Evolutionary conservation across 176 grass and related monocot species (phyloP).

Genomic region (Oryza glaberrima): DNA sequence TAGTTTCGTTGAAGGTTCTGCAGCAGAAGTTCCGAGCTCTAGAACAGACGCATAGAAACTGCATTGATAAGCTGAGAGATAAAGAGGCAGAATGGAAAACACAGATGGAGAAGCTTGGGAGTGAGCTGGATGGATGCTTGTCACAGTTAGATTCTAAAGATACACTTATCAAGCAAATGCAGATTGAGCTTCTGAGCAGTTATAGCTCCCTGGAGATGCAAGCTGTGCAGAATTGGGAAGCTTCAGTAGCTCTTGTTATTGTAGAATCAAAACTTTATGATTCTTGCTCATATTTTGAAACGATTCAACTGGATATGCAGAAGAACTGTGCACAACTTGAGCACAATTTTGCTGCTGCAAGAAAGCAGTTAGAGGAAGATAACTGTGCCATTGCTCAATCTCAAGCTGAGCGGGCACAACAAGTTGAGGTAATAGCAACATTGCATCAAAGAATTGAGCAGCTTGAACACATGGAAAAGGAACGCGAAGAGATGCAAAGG

Average conservation of each 20-base stretch:
- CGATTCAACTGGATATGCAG: slow-evolving; percentile 45
- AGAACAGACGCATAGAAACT: slow-evolving; percentile 66
- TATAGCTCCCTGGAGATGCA: slow-evolving; percentile 48
- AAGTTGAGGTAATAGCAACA: slow-evolving; percentile 38
- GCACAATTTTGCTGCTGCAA: slow-evolving; percentile 35
- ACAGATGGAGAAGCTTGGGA: slow-evolving; percentile 60
- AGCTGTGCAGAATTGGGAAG: slow-evolving; percentile 56
- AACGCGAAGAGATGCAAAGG: slow-evolving; percentile 47
- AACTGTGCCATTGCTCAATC: slow-evolving; percentile 44
- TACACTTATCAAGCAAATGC: slow-evolving; percentile 44
- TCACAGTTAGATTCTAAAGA: slow-evolving; percentile 56
- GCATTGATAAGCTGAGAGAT: slow-evolving; percentile 61
- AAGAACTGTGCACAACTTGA: slow-evolving; percentile 37
- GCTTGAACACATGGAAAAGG: slow-evolving; percentile 53
- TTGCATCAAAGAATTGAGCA: slow-evolving; percentile 52
- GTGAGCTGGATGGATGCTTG: slow-evolving; percentile 58
- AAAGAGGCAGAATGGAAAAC: slow-evolving; percentile 62
- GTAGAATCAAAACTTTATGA: slow-evolving; percentile 49
- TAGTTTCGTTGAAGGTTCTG: slow-evolving; percentile 45
- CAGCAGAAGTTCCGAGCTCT: slow-evolving; percentile 67
- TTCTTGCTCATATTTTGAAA: slow-evolving; percentile 50
- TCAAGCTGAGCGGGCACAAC: slow-evolving; percentile 40
- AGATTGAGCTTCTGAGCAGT: slow-evolving; percentile 56
- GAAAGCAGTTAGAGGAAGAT: slow-evolving; percentile 54
- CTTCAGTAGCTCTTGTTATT: slow-evolving; percentile 28